These are phyloP conservation scores for Curvularia spicifera DNA, from an alignment of 2,329 filamentous ascomycete genomes.

Conservation along the genomic window DNA sequence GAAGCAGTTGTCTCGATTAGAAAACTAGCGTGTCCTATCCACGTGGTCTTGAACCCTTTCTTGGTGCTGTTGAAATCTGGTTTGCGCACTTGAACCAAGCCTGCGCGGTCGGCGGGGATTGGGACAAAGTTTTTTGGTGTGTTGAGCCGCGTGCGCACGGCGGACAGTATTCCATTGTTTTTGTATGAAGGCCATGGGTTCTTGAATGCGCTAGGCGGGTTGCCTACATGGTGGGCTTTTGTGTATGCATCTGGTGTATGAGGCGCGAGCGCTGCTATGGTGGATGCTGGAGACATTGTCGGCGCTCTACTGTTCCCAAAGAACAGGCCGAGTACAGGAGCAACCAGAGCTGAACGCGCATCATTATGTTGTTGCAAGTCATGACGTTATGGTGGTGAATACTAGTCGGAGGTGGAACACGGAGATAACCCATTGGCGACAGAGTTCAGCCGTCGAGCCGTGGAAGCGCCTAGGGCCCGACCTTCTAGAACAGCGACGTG, in stretches of 20 bases:
- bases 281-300: conserved; percentile 27
- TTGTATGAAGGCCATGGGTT: conserved; percentile 59
- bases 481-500: neutral
- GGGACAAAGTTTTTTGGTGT: conserved; percentile 55
- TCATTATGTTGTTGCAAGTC: conserved; percentile 8
- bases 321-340: conserved; percentile 10
- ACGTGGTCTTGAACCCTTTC: conserved; percentile 54
- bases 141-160: conserved; percentile 48
- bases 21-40: conserved; percentile 61
- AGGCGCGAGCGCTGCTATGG: conserved; percentile 22
- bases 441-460: conserved; percentile 6
- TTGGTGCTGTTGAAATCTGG: conserved; percentile 49
- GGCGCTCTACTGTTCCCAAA: conserved; percentile 20
- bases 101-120: conserved; percentile 50
- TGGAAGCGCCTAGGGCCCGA: neutral
- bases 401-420: conserved; percentile 3
- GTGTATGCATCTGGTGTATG: conserved; percentile 31
- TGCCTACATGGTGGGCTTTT: conserved; percentile 53
- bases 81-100: conserved; percentile 53
- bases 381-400: conserved; percentile 19
- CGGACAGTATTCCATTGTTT: conserved; percentile 29
- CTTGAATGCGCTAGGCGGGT: conserved; percentile 54
- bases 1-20: conserved; percentile 52
- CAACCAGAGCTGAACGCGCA: conserved; percentile 9
- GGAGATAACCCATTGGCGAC: conserved; percentile 21